These are phyloP conservation scores for Medicago truncatula DNA, from an alignment of 306 rosid genomes.

Conservation along the genomic window DNA sequence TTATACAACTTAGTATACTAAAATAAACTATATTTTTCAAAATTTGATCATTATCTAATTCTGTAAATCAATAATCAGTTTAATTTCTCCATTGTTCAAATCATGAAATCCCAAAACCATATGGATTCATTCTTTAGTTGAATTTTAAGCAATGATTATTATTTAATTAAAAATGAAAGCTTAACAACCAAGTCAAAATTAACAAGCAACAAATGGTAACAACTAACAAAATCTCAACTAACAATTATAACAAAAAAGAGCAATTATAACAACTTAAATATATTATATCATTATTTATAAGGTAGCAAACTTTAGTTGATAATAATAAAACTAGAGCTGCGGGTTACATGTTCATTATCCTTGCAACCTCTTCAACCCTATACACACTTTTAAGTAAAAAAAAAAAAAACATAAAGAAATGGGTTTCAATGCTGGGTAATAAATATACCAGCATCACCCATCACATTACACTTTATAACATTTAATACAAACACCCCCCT, in stretches of 20 bases:
- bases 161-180: neutral
- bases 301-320: constrained; percentile 26
- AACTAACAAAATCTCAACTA: neutral
- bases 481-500: constrained; percentile 15
- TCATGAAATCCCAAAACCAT: too few relatives aligned
- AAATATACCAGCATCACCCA: constrained; percentile 45
- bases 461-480: constrained; percentile 32
- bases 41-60: too few relatives aligned
- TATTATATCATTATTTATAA: constrained; percentile 21
- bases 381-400: neutral
- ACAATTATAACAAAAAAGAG: neutral
- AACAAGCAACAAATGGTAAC: neutral
- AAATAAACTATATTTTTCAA: too few relatives aligned
- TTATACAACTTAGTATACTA: too few relatives aligned
- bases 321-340: constrained; percentile 52
- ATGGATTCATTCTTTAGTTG: too few relatives aligned
- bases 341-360: constrained; percentile 66
- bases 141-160: too few relatives aligned
- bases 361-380: constrained; percentile 81
- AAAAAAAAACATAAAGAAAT: neutral
- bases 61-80: too few relatives aligned
- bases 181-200: neutral
- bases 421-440: constrained; percentile 41
- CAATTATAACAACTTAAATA: neutral
- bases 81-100: too few relatives aligned